Evolutionary conservation across 2,329 filamentous ascomycete genomes (phyloP).

Genomic region (Diplodia intermedia): DNA sequence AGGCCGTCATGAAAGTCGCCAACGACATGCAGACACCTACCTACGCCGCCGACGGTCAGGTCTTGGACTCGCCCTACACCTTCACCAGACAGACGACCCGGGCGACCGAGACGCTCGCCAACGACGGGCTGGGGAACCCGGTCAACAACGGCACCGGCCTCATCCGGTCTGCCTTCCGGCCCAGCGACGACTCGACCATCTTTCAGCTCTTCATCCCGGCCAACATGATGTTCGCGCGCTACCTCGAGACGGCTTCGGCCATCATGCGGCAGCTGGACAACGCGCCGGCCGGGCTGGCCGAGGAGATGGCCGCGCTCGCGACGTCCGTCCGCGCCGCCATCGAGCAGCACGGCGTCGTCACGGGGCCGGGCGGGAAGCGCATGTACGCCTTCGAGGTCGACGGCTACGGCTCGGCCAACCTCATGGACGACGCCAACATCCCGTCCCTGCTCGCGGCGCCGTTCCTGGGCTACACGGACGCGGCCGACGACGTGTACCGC

Average conservation of each 20-base stretch:
- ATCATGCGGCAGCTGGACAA: conserved; percentile 62
- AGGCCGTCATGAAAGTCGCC: conserved; percentile 54
- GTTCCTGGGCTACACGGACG: conserved; percentile 64
- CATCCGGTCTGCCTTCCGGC: conserved; percentile 58
- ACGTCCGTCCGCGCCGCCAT: conserved; percentile 53
- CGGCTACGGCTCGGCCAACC: conserved; percentile 59
- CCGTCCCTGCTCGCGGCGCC: conserved; percentile 71
- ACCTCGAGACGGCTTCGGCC: conserved; percentile 60
- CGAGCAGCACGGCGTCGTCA: conserved; percentile 53
- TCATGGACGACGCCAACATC: conserved; percentile 77
- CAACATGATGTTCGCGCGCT: conserved; percentile 76
- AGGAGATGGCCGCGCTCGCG: conserved; percentile 64
- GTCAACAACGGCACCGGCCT: conserved; percentile 57
- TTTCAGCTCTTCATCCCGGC: conserved; percentile 58
- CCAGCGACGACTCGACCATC: conserved; percentile 59
- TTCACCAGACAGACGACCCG: conserved; percentile 54
- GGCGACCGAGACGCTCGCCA: conserved; percentile 58
- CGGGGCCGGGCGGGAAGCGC: conserved; percentile 41
- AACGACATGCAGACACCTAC: conserved; percentile 57
- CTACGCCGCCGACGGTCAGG: conserved; percentile 55
- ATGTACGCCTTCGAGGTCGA: conserved; percentile 60
- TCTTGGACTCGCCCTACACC: conserved; percentile 54
- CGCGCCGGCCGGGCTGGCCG: conserved; percentile 58
- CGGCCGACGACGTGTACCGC: conserved; percentile 51
- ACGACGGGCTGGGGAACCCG: conserved; percentile 61